Percentiles rank a stretch among this genome's conserved stretches.
Conservation (phyloP, 129 eudicot species). For the Silybum marianum region DNA sequence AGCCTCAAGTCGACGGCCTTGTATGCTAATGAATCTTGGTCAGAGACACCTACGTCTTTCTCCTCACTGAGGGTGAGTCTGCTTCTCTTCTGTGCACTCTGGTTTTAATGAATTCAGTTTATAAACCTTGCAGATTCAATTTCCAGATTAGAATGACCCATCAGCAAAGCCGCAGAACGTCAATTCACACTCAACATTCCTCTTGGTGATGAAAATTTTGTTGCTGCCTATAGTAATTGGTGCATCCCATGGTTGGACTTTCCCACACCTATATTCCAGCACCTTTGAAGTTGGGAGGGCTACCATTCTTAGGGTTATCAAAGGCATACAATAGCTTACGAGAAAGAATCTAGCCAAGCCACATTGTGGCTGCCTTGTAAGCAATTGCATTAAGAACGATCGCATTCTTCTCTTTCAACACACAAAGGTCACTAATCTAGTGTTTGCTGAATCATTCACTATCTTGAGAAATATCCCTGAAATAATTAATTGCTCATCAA, state of each 20-base stretch:
- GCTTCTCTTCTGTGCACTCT: background rate
- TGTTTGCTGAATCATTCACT: background rate
- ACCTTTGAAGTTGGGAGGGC: background rate
- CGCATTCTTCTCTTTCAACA: background rate
- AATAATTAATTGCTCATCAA: background rate
- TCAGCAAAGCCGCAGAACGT: background rate
- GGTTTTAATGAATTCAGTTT: background rate
- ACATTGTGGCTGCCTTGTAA: background rate
- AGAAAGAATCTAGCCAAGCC: background rate
- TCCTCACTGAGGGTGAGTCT: background rate
- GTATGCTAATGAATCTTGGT: background rate
- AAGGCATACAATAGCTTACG: background rate
- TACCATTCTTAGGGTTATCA: background rate
- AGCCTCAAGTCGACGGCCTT: background rate
- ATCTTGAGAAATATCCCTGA: background rate
- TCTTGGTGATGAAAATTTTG: background rate
- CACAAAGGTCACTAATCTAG: background rate
- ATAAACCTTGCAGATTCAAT: background rate
- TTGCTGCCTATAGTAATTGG: background rate
- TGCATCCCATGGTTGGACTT: background rate
- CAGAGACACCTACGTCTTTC: background rate
- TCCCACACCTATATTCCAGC: background rate
- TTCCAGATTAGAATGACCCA: background rate
- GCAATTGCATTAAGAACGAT: slow-evolving; percentile 2
- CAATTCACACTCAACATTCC: background rate